Base-by-base conservation (phyloP, 1,284 basidiomycete genomes). In the Takashimella tepidaria region DNA sequence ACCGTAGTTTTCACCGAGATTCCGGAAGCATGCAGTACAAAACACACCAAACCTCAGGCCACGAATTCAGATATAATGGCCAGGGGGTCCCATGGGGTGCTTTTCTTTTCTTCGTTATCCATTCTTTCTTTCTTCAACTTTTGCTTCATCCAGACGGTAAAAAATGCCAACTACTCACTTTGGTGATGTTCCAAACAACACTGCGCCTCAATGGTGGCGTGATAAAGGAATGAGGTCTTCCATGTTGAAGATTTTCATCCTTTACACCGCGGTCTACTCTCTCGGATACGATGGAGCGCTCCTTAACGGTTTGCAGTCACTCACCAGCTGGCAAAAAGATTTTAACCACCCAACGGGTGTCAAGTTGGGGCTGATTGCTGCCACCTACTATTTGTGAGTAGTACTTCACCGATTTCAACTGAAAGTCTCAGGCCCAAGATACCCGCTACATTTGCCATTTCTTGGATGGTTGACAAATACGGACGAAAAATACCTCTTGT, bases 261-360 rank as follows among this genome's bases (percentile, higher is more conserved):
- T 58, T 19, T 58, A 58, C 53, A 46, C 54, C n/a, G 55, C 54
- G 5, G 57, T 59, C 19, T 60, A 52, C 45, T 49, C 58, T 3
- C 26, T 61, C 22, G 54, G 62, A n/a, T 63, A 63, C 56, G 62
- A 64, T 56, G 62, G 62, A 1, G 59, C 60, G 5, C 49, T 62
- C 1, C 48, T 64, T 3, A 64, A 64, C 52, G 66, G 66, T 53
- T 57, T 68, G 16, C 66, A 68, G 48, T 51, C 62, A n/a, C 45
- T 67, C 2, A 45, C 57, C 4, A 47, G 50, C 2, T 67, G 63
- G 63, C 58, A 62, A 37, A n/a, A 20, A 5, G 47, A 63, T 49
- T 60, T 63, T 50, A 57, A 31, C 16, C 40, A 27, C 23, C 59
- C 56, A 6, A 40, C 26, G 0, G 59, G 59, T 16, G 49, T 44